phyloP scores from a whole-genome alignment of 495 filamentous ascomycete species.

The Penicillium cataractarum region DNA sequence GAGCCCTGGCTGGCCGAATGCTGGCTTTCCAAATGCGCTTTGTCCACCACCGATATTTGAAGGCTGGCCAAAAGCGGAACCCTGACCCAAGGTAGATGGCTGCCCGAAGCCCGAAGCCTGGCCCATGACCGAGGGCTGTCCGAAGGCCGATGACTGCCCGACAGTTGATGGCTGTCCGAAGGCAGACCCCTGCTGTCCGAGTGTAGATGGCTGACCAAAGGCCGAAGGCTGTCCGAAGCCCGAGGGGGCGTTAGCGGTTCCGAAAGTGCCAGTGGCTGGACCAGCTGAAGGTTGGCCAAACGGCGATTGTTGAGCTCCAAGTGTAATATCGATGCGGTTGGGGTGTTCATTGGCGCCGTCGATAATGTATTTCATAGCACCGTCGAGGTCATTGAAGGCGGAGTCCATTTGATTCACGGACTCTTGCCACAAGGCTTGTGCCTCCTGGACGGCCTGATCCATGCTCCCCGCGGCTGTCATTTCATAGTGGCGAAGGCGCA shows the following conservation, averaged over 20 bases:
- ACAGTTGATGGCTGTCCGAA: conserved; percentile 31
- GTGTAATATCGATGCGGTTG: conserved; percentile 75
- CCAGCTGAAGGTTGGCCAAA: conserved; percentile 37
- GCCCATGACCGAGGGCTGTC: conserved; percentile 29
- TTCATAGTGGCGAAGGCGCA: conserved; percentile 69
- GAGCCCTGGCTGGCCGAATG: conserved; percentile 32
- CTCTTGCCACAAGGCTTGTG: conserved; percentile 57
- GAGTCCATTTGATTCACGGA: conserved; percentile 70
- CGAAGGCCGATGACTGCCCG: conserved; percentile 23
- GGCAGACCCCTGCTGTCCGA: conserved; percentile 24
- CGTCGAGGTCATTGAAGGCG: conserved; percentile 66
- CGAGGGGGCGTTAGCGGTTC: background rate
- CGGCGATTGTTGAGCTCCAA: conserved; percentile 42
- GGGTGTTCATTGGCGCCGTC: conserved; percentile 73
- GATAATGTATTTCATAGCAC: conserved; percentile 72
- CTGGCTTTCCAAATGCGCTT: conserved; percentile 31
- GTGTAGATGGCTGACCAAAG: conserved; percentile 28
- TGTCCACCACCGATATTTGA: conserved; percentile 43
- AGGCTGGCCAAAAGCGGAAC: conserved; percentile 10
- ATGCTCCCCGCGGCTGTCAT: conserved; percentile 60
- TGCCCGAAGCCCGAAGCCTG: conserved; percentile 35
- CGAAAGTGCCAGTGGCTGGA: conserved; percentile 17
- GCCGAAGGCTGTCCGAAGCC: conserved; percentile 13
- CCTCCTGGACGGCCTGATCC: conserved; percentile 68
- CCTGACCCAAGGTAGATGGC: conserved; percentile 29